Evolutionary conservation across 768 basidiomycete genomes (phyloP).

Genomic region (Hygrophoropsis aurantiaca): DNA sequence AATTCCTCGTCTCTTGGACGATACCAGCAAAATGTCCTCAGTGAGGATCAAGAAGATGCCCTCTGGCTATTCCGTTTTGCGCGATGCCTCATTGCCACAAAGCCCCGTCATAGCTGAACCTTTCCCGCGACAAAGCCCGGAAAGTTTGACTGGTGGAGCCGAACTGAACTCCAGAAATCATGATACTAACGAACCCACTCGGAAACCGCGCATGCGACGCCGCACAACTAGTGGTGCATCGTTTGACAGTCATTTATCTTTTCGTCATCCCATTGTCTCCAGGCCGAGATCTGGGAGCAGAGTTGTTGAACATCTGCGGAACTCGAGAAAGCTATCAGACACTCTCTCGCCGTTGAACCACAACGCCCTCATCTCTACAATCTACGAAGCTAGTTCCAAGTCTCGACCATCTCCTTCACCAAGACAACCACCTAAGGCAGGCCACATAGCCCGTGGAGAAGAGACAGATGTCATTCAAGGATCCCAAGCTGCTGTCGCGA

Average conservation of each 20-base stretch:
- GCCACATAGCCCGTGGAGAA: not conserved
- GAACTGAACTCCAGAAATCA: not conserved
- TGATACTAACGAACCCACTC: not conserved
- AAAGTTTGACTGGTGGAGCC: not conserved
- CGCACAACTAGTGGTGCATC: constrained; percentile 3
- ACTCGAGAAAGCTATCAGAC: not conserved
- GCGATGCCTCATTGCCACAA: not conserved
- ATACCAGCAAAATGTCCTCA: constrained; percentile 41
- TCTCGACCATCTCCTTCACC: constrained; percentile 5
- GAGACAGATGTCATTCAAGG: constrained; percentile 39
- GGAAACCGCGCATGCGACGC: constrained; percentile 1
- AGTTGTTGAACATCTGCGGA: constrained; percentile 9
- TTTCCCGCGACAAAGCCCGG: constrained; percentile 1
- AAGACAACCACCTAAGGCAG: not conserved
- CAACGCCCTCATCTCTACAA: not conserved
- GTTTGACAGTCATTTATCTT: not conserved
- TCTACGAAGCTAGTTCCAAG: not conserved
- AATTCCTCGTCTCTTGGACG: not conserved
- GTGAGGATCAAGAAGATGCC: constrained; percentile 39
- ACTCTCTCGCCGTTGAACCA: not conserved
- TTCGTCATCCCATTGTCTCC: not conserved
- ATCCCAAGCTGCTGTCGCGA: constrained; percentile 38
- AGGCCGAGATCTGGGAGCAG: constrained; percentile 10
- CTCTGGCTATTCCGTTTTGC: not conserved
- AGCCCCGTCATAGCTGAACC: not conserved